Base-by-base conservation (phyloP, 805 yeast species). In the Candida boleticola region DNA sequence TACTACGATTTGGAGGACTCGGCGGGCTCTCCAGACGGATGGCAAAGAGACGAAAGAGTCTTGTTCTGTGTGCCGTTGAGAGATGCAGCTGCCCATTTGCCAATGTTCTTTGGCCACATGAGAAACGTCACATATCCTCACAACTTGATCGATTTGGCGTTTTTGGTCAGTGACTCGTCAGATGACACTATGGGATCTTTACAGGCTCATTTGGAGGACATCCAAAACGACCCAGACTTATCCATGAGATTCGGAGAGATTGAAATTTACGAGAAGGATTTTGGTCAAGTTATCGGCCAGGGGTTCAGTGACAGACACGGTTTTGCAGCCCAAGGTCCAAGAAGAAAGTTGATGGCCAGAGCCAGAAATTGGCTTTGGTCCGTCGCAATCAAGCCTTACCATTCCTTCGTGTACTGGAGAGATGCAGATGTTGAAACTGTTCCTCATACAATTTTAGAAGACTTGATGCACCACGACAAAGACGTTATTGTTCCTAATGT, bases 341-440 rank as follows among this genome's bases (percentile, higher is more conserved):
- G 98, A 60, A 74, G 98, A 55, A 92, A 92, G 61, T 74, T 89
- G 51, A 92, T 92, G 98, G 98, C 95, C 3, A 75, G 89, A 45
- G 97, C 97, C 4, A 76, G 98, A 61, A 92, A 92, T 63, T 92
- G 98, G 98, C 68, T 92, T 33, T 79, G 89, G 58, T 71, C 92
- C 0, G 89, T 85, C 5, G 95, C 96, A 1, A 63, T 92, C 38
- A 83, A 82, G 60, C 97, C 98, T 1, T 82, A 92, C 60, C 98
- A 92, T 60, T 82, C 95, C 5, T 89, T 90, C 85, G 97, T 92
- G 5, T 89, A 90, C 62, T 92, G 98, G 98, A 74, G 98, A 64
- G 98, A 92, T 68, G 96, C 93, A 10, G 98, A 92, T 63, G 96
- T 92, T n/a, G 96, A 90, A 60, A 82, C 90, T 0, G 80, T 85